Evolutionary conservation across 148 eudicot genomes (phyloP), one percentile per base, ranked within the genome.

Genomic region (Chenopodium formosanum): DNA sequence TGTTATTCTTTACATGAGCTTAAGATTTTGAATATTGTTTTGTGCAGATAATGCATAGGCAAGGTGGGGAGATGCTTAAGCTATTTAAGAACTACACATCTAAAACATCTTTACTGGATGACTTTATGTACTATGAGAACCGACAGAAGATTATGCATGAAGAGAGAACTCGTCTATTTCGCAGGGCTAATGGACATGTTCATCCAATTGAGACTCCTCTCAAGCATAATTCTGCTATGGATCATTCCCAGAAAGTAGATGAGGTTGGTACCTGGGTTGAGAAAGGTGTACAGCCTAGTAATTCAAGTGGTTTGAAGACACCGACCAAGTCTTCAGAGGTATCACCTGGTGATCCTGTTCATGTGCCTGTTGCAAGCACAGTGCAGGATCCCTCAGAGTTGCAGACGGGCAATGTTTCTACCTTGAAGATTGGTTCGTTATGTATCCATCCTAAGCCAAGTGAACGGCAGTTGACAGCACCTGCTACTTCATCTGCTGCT

Each of bases 121-220:
- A 96, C 81, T 94, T 96, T 81, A 87, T 92, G 94, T 96, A 96
- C 82, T 96, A 96, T 64, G 99, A 94, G 79, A 89, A 92, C 70
- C 91, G 99, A 19, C 98, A 96, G 89, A 92, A 88, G 82, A 83
- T 94, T 48, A 85, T 96, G 92, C 90, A 83, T 80, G 97, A 94
- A 75, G 99, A 94, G 85, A 94, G 90, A 85, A 82, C 92, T 60
- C 90, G 94, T 79, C 77, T 89, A 37, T 84, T 88, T 66, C 84
- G 81, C 76, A 88, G 82, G 84, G 73, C 86, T 84, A 81, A 77
- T 73, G 81, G 76, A 20, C 88, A 81, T 79, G 83, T 78, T 3
- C 91, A 89, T 79, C 77, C 88, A 19, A 44, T 86, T n/a, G 89
- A 88, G 79, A 89, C 92, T 73, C 86, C 90, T 44, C 82, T 85